These are phyloP conservation scores for Paramecium biaurelia DNA, from an alignment of 73 alveolate species.

Conservation along the genomic window DNA sequence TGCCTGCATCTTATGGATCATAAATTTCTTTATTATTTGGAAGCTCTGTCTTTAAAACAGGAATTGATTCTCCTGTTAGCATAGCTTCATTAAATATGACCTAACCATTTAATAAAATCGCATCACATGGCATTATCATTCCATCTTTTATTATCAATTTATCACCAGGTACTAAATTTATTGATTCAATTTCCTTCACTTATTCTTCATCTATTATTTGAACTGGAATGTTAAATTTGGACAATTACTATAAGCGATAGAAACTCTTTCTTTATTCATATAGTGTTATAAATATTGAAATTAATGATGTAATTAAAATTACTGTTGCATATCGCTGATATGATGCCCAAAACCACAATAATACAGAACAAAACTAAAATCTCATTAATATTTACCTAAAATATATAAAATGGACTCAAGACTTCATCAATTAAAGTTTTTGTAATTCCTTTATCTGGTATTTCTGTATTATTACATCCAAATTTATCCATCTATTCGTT, in stretches of 20 bases:
- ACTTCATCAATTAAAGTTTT: constrained; percentile 51
- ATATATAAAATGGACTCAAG: constrained; percentile 55
- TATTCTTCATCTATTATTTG: neutral
- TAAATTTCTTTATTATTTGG: constrained; percentile 64
- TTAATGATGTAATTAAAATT: constrained; percentile 52
- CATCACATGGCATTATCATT: constrained; percentile 87
- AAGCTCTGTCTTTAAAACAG: constrained; percentile 80
- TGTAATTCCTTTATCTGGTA: constrained; percentile 48
- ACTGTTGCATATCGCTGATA: constrained; percentile 60
- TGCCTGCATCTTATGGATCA: constrained; percentile 59
- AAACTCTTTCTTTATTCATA: constrained; percentile 44
- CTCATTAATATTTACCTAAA: neutral
- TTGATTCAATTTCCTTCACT: neutral
- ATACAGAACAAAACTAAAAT: constrained; percentile 22
- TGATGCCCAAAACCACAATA: constrained; percentile 54
- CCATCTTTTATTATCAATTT: constrained; percentile 83
- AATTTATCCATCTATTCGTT: neutral
- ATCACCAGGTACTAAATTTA: constrained; percentile 96
- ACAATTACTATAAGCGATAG: constrained; percentile 41
- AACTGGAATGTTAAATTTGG: constrained; percentile 37
- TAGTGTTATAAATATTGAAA: constrained; percentile 33
- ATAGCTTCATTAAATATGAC: constrained; percentile 91
- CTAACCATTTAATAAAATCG: constrained; percentile 81
- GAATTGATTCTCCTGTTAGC: constrained; percentile 97
- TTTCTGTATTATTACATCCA: constrained; percentile 55